phyloP scores from a whole-genome alignment of 345 rosid genomes.

The Geranium rotundifolium region DNA sequence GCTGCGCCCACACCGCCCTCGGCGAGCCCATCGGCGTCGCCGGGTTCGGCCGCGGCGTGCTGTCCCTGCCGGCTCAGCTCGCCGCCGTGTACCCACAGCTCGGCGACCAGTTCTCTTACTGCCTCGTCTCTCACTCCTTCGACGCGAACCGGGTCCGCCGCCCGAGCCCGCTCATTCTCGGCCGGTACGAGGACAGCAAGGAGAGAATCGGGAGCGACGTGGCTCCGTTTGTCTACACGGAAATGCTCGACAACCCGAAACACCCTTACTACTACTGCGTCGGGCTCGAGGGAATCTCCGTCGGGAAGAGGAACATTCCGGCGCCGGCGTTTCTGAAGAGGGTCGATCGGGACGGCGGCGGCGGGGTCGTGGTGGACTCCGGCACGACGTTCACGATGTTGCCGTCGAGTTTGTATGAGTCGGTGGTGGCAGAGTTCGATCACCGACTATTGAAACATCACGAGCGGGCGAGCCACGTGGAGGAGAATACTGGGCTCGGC shows the following conservation, averaged over 20 bases:
- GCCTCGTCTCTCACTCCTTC: conserved; percentile 79
- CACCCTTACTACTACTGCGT: conserved; percentile 85
- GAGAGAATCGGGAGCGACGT: conserved; percentile 12
- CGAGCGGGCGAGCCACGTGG: conserved; percentile 49
- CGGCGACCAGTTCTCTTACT: conserved; percentile 77
- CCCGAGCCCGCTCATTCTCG: conserved; percentile 87
- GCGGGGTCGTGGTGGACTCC: conserved; percentile 87
- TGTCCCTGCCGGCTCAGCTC: conserved; percentile 80
- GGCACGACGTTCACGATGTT: conserved; percentile 96
- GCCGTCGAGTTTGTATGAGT: conserved; percentile 48
- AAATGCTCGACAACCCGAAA: conserved; percentile 59
- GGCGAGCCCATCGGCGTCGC: conserved; percentile 95
- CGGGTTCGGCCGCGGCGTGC: conserved; percentile 81
- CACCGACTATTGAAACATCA: conserved; percentile 40
- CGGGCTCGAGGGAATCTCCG: conserved; percentile 68
- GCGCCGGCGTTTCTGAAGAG: conserved; percentile 45
- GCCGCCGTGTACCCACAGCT: conserved; percentile 46
- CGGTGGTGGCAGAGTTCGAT: conserved; percentile 59
- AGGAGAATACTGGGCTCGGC: conserved; percentile 55
- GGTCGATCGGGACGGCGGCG: conserved; percentile 49
- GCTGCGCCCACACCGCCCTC: conserved; percentile 75
- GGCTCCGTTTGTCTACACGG: conserved; percentile 45
- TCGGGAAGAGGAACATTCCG: conserved; percentile 56
- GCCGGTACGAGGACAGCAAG: conserved; percentile 49
- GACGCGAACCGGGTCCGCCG: conserved; percentile 49